Percentiles rank a stretch among this genome's conserved stretches.
Conservation (phyloP, 2,329 filamentous ascomycete genomes). For the Fusarium algeriense region DNA sequence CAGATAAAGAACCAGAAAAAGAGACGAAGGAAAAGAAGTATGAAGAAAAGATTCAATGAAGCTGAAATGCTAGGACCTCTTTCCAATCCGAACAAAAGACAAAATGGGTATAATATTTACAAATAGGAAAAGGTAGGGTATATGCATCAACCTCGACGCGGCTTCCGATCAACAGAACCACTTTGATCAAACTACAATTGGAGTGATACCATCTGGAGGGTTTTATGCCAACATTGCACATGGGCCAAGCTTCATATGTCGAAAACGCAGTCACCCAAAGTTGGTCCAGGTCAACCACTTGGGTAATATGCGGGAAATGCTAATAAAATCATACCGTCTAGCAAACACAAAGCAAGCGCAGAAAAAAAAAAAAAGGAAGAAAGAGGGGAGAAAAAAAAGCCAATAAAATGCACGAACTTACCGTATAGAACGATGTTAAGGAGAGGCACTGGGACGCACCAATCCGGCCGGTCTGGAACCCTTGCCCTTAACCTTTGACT, state of each 20-base stretch:
- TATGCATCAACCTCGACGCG: background rate
- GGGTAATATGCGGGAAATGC: background rate
- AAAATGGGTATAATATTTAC: constrained; percentile 6
- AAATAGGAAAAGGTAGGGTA: constrained; percentile 5
- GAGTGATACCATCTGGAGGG: background rate
- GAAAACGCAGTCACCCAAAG: background rate
- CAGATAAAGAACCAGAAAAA: background rate
- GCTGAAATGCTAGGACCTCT: background rate
- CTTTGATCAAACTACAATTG: background rate
- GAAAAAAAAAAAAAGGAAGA: background rate
- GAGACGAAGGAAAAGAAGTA: background rate
- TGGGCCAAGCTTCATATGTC: background rate
- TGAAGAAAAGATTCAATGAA: background rate
- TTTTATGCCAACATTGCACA: background rate
- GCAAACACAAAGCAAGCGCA: background rate
- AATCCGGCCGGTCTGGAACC: background rate
- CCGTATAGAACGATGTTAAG: background rate
- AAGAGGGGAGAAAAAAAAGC: background rate
- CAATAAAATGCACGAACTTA: background rate
- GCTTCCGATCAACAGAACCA: constrained; percentile 8
- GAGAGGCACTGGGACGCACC: background rate
- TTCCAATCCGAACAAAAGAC: background rate
- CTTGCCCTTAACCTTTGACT: background rate
- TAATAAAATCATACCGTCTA: background rate
- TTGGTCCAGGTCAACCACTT: background rate